These are phyloP conservation scores for Nemania diffusa DNA, from an alignment of 2,329 filamentous ascomycete species.

Conservation along the genomic window DNA sequence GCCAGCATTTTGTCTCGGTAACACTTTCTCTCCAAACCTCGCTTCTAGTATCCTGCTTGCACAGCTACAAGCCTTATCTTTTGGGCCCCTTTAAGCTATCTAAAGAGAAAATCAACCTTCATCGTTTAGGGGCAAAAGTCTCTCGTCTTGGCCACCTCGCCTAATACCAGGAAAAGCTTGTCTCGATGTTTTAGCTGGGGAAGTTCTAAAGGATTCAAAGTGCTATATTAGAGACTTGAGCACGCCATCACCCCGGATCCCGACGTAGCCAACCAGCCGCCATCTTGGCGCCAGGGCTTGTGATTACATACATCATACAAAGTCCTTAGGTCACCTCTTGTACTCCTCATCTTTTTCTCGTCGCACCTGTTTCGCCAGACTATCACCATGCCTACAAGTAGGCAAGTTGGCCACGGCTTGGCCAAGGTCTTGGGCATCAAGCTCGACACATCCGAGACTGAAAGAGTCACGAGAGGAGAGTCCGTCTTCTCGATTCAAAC, in stretches of 20 bases:
- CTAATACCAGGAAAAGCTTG: conserved; percentile 16
- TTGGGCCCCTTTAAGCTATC: not conserved
- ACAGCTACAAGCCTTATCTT: not conserved
- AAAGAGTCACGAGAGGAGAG: conserved; percentile 78
- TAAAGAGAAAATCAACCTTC: not conserved
- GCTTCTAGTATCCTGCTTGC: not conserved
- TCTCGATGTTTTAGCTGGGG: conserved; percentile 21
- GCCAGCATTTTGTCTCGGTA: conserved; percentile 1
- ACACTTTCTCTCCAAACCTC: not conserved
- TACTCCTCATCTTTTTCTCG: conserved; percentile 4
- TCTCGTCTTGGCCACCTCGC: conserved; percentile 8
- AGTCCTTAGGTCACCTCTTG: conserved; percentile 21
- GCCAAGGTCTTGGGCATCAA: conserved; percentile 88
- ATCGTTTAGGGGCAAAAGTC: not conserved
- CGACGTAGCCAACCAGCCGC: conserved; percentile 30
- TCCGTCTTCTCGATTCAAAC: conserved; percentile 80
- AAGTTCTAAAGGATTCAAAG: conserved; percentile 25
- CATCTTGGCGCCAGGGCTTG: conserved; percentile 27
- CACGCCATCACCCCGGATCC: conserved; percentile 33
- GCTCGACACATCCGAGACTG: conserved; percentile 73
- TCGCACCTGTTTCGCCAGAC: conserved; percentile 10
- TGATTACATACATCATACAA: conserved; percentile 25
- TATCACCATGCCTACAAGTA: conserved; percentile 53
- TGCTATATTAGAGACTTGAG: conserved; percentile 34
- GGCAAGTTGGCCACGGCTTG: conserved; percentile 75